Conservation (phyloP, 2,329 filamentous ascomycete genomes). For the Cercospora sp. region DNA sequence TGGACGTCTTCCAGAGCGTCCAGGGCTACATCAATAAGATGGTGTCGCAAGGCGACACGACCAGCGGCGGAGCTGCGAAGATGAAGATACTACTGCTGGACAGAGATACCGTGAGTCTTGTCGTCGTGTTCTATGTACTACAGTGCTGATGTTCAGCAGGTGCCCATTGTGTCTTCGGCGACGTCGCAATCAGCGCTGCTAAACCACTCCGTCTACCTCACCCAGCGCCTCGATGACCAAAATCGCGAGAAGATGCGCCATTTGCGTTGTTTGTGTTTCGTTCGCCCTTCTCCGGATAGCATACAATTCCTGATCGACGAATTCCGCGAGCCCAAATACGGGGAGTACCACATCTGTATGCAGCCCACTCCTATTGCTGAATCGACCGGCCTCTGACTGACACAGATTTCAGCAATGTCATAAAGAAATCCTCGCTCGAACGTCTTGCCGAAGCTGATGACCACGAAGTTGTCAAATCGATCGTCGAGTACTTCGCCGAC, state of each 20-base stretch:
- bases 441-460: constrained; percentile 94
- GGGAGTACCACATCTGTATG: constrained; percentile 86
- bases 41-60: constrained; percentile 74
- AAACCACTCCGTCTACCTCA: constrained; percentile 96
- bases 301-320: constrained; percentile 95
- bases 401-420: constrained; percentile 87
- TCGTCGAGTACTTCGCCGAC: constrained; percentile 96
- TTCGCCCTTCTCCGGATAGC: constrained; percentile 87
- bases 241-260: constrained; percentile 97
- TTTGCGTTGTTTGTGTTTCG: constrained; percentile 86
- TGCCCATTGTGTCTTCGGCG: constrained; percentile 89
- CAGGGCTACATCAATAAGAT: constrained; percentile 96
- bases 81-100: constrained; percentile 98
- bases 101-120: constrained; percentile 71
- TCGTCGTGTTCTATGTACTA: background rate
- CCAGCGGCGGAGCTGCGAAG: constrained; percentile 65
- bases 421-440: constrained; percentile 94
- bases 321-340: constrained; percentile 92
- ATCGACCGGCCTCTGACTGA: constrained; percentile 38
- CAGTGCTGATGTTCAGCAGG: constrained; percentile 45
- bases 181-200: constrained; percentile 93
- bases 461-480: constrained; percentile 89
- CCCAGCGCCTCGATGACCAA: constrained; percentile 88
- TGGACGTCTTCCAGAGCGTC: constrained; percentile 93
- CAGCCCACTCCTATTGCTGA: constrained; percentile 5